A percentile compares a stretch with the other conserved stretches of the same genome.
Conservation (phyloP, 2,329 filamentous ascomycete genomes). For the Gnomoniopsis smithogilvyi region DNA sequence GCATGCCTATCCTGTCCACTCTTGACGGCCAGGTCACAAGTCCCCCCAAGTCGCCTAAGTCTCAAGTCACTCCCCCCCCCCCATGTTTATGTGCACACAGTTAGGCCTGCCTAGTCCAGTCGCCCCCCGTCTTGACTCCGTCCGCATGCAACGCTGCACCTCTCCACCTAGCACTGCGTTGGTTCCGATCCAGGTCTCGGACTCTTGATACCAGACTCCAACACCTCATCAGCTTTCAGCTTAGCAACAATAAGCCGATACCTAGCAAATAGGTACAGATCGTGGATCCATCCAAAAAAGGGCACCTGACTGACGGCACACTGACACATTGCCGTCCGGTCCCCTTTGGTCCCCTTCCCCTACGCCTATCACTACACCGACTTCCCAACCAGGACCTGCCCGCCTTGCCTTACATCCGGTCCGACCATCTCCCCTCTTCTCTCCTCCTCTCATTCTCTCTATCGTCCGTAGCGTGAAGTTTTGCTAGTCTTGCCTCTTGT, state of each 20-base stretch:
- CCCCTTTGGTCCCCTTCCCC: conserved; percentile 3
- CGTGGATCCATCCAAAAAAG: conserved; percentile 3
- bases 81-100: neutral
- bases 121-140: conserved; percentile 1
- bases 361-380: neutral
- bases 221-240: no score
- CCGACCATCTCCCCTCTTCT: neutral
- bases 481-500: neutral
- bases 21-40: neutral
- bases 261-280: conserved; percentile 3
- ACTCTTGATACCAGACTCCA: neutral
- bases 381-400: neutral
- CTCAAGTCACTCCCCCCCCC: no score
- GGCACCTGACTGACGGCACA: conserved; percentile 7
- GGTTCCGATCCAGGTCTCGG: conserved; percentile 3
- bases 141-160: neutral
- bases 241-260: neutral
- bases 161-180: neutral
- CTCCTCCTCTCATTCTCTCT: neutral
- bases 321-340: conserved; percentile 3
- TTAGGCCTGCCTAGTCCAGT: neutral
- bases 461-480: neutral
- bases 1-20: neutral
- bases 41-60: neutral
- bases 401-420: neutral